Percentiles rank a stretch among this genome's conserved stretches.
Conservation (phyloP, 495 filamentous ascomycete genomes). For the Pseudotulostoma volvatum region DNA sequence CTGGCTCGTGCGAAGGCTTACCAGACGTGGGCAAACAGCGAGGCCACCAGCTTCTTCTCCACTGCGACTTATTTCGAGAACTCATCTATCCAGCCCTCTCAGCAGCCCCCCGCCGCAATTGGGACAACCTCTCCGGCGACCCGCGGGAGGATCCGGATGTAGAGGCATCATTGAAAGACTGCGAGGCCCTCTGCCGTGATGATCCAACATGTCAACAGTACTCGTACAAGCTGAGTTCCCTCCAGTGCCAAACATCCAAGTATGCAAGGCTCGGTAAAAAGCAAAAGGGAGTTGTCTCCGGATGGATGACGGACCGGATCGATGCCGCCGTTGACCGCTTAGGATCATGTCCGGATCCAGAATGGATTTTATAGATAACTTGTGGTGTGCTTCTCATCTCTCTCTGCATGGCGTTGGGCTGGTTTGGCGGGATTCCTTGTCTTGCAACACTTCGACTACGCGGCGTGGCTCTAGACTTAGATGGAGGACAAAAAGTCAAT, state of each 20-base stretch:
- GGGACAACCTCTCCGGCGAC: slow-evolving; percentile 31
- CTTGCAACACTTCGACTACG: background rate
- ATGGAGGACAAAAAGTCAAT: background rate
- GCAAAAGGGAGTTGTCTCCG: slow-evolving; percentile 15
- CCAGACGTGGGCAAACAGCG: too few relatives aligned
- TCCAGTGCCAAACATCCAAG: slow-evolving; percentile 16
- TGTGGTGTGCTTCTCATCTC: background rate
- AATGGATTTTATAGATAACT: slow-evolving; percentile 5
- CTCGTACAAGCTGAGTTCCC: background rate
- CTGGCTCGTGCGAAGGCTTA: too few relatives aligned
- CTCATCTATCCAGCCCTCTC: slow-evolving; percentile 23
- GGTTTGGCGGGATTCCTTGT: background rate
- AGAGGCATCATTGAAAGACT: slow-evolving; percentile 17
- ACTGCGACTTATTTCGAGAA: slow-evolving; percentile 30
- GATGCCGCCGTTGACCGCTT: slow-evolving; percentile 17
- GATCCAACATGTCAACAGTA: slow-evolving; percentile 18
- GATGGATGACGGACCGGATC: slow-evolving; percentile 21
- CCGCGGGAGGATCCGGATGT: slow-evolving; percentile 13
- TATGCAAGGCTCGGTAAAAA: slow-evolving; percentile 19
- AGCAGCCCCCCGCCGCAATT: slow-evolving; percentile 16
- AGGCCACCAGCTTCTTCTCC: slow-evolving; percentile 22
- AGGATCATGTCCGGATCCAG: slow-evolving; percentile 17
- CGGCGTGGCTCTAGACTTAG: background rate
- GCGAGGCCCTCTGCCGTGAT: slow-evolving; percentile 16
- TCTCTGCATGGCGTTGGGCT: background rate